Evolutionary conservation across 1,139 yeast genomes (phyloP).

Genomic region (Suhomyces coccinellae): DNA sequence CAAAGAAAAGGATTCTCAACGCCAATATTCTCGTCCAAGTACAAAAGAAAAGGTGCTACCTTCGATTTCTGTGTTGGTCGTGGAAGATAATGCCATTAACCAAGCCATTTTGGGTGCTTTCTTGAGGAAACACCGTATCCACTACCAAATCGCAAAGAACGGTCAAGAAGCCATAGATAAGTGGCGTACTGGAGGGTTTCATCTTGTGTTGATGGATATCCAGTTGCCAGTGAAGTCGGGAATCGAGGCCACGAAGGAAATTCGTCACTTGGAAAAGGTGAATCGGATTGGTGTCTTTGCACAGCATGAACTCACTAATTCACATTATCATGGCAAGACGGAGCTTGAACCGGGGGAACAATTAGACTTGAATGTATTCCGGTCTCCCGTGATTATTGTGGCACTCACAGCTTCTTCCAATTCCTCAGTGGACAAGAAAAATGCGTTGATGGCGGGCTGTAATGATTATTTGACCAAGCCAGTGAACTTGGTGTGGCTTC

Average conservation of each 20-base stretch:
- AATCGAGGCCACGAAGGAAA: conserved; percentile 87
- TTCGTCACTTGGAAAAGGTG: conserved; percentile 75
- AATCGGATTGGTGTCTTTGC: conserved; percentile 84
- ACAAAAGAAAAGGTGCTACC: conserved; percentile 60
- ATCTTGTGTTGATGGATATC: conserved; percentile 90
- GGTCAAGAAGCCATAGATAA: conserved; percentile 91
- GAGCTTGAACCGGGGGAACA: conserved; percentile 44
- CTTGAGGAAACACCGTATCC: conserved; percentile 79
- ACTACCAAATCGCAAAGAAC: conserved; percentile 82
- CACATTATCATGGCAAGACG: conserved; percentile 19
- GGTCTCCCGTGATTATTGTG: conserved; percentile 93
- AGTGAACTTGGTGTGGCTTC: conserved; percentile 90
- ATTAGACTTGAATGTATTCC: conserved; percentile 60
- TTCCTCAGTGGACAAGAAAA: conserved; percentile 81
- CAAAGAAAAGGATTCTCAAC: not conserved
- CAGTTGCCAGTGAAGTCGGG: conserved; percentile 94
- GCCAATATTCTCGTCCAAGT: conserved; percentile 13
- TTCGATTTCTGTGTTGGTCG: conserved; percentile 85
- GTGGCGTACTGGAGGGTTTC: conserved; percentile 92
- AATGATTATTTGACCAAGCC: conserved; percentile 97
- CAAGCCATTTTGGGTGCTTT: conserved; percentile 94
- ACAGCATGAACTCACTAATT: conserved; percentile 36
- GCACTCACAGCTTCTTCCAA: conserved; percentile 90
- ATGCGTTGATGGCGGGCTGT: conserved; percentile 95
- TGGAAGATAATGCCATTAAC: conserved; percentile 93